A percentile compares a stretch with the other conserved stretches of the same genome.
These are phyloP conservation scores for Kazachstania taianensis DNA, from an alignment of 805 yeast genomes.

Conservation along the genomic window DNA sequence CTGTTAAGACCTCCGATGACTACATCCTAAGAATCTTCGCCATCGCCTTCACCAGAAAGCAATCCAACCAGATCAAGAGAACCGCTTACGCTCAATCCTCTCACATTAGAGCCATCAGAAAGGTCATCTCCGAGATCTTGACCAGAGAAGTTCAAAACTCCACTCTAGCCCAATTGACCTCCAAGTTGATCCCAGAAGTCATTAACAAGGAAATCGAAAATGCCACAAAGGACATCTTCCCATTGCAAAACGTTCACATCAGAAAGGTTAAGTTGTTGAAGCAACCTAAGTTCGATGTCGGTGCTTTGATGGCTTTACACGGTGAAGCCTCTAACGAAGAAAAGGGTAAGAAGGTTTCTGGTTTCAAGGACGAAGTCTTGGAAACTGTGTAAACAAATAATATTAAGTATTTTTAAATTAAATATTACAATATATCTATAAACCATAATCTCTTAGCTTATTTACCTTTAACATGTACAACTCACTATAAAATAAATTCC, in stretches of 20 bases:
- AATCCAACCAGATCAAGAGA: slow-evolving; percentile 93
- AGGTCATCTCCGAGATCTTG: slow-evolving; percentile 93
- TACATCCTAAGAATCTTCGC: slow-evolving; percentile 93
- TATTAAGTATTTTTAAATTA: not conserved
- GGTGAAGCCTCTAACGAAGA: slow-evolving; percentile 90
- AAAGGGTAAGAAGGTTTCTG: slow-evolving; percentile 92
- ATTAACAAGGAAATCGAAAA: slow-evolving; percentile 97
- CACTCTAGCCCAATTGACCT: slow-evolving; percentile 90
- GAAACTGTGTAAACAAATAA: slow-evolving; percentile 67
- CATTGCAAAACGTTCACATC: slow-evolving; percentile 96
- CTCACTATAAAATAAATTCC: too few species aligned
- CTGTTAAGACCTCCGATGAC: slow-evolving; percentile 96
- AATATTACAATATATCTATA: too few species aligned
- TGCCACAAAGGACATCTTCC: slow-evolving; percentile 88
- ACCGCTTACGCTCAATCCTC: slow-evolving; percentile 96
- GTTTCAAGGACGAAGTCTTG: slow-evolving; percentile 96
- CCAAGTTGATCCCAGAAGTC: slow-evolving; percentile 96
- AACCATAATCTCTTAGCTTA: not conserved
- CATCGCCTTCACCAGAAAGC: slow-evolving; percentile 97
- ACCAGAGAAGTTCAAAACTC: slow-evolving; percentile 91
- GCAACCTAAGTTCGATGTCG: slow-evolving; percentile 97
- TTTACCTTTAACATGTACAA: not conserved
- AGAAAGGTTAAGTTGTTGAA: slow-evolving; percentile 97
- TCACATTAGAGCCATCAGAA: slow-evolving; percentile 93
- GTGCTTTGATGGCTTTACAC: slow-evolving; percentile 90